A percentile compares a stretch with the other conserved stretches of the same genome.
phyloP scores from a whole-genome alignment of 176 grass and related monocot species.

The maize (Zea mays) region Zm-B73-REFERENCE-NAM-5.0 NC_050101.1:149304501-149305000 shows the following conservation, averaged over 20 bases:
- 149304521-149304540: conserved; percentile 79
- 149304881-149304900: conserved; percentile 21
- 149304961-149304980: background rate
- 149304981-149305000: background rate
- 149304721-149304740: background rate
- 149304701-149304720: background rate
- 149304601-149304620: conserved; percentile 96
- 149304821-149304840: background rate
- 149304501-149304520: conserved; percentile 43
- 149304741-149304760: background rate
- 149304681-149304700: conserved; percentile 47
- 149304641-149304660: conserved; percentile 96
- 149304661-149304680: conserved; percentile 97
- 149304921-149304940: conserved; percentile 1
- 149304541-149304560: conserved; percentile 92
- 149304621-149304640: conserved; percentile 94
- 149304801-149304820: conserved; percentile 33
- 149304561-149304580: conserved; percentile 95
- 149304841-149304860: background rate
- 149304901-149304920: conserved; percentile 23
- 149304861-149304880: conserved; percentile 35
- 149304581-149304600: conserved; percentile 78
- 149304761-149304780: conserved; percentile 4
- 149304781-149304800: conserved; percentile 42
- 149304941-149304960: conserved; percentile 5